Evolutionary conservation across 1,284 basidiomycete species (phyloP), one percentile per base, ranked within the genome.

Genomic region (Ceraceosorus guamensis): DNA sequence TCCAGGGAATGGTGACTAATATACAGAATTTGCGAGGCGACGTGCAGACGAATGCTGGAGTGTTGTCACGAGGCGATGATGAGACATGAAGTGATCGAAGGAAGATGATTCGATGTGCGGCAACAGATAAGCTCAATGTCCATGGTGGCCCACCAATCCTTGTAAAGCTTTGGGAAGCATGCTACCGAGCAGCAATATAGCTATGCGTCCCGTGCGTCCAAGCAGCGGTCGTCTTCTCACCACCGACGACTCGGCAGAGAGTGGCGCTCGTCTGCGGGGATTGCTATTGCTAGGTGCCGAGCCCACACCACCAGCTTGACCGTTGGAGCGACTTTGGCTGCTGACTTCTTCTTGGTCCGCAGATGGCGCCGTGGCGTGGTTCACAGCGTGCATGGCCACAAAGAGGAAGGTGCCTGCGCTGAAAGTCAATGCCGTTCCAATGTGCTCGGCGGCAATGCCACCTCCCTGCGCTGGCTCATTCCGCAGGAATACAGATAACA

Each of bases 321-420:
- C 52, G 2, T 41, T 49, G 1, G 11, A 48, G 3, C 48, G 43
- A 5, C 24, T 18, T 18, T 53, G 13, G 18, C 18, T 33, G 8
- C 6, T 33, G 30, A 13, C 41, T 16, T 14, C 33, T 31, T 33
- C 50, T n/a, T 14, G 30, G 46, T 46, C 51, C n/a, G 16, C 51
- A 16, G 41, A 11, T 5, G 8, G 55, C 1, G 63, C 62, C 2
- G 71, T 64, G 16, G 70, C 59, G 45, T 73, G 67, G 16, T 71
- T 56, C 30, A 78, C 67, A 0, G 74, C 73, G 39, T 77, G 75
- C 2, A 91, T 92, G 0, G 91, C 91, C 35, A 96, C 91, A 73
- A 92, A 96, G 33, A 96, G 79, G 77, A 96, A 96, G 1, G 89
- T 91, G 13, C 91, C 91, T 41, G 89, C 92, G 14, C 88, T 90